Base-by-base conservation (phyloP, 2,329 filamentous ascomycete genomes). In the Alternaria solani region DNA sequence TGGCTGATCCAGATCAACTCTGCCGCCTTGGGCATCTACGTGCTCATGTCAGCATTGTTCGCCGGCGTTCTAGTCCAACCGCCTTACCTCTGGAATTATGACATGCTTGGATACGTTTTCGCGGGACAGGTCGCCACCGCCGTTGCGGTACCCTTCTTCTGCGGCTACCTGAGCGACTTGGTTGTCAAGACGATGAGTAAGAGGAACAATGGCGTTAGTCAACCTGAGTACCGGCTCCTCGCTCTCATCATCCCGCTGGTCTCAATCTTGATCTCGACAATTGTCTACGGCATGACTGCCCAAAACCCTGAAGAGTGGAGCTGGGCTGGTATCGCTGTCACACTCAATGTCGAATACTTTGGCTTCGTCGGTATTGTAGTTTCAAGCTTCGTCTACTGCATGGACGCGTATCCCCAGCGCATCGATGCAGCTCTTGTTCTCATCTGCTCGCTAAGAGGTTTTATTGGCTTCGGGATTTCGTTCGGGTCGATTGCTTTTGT, bases 401-500 rank as follows among this genome's bases (percentile, higher is more conserved):
- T 63, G 53, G 61, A 63, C 30, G 57, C 58, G 7, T 63, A 61
- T 36, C 61, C 61, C 20, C 61, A 63, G 47, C 57, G 61, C 7
- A 61, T 59, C 5, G 61, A 61, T 47, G 57, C 61, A 5, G 58
- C 58, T 7, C 53, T 63, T 3, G 61, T 63, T 25, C 54, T 63
- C 26, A 63, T 63, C 25, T 63, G 61, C 46, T 61, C 61, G 12
- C 25, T 61, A 7, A 48, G 61, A 14, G 61, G 61, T 18, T 63
- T 63, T 23, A 63, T 63, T 14, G 58, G 61, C 32, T 63, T 63
- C 32, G 61, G 54, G 5, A 61, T 63, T 30, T 61, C 58, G 4
- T 63, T 61, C 42, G 57, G 61, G 2, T 38, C 57, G 6, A 48
- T 61, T 36, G 44, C 52, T 36, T 54, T 61, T 11, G 57, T 63